These are phyloP conservation scores for Colletotrichum horii DNA, from an alignment of 2,329 filamentous ascomycete genomes.

Conservation along the genomic window DNA sequence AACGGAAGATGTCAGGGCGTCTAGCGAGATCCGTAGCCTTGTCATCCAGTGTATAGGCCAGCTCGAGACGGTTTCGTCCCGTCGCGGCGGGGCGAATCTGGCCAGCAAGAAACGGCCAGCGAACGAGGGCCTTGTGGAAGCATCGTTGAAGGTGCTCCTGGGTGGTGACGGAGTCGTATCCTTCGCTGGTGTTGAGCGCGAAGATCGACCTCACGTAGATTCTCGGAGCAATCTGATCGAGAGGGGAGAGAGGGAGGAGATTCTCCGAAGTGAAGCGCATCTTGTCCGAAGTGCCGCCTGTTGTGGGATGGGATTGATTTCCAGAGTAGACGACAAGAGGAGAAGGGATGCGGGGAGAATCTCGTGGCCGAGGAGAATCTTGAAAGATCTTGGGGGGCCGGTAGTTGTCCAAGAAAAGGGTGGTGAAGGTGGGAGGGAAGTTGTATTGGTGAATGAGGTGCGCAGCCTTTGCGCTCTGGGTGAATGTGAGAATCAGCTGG, in stretches of 20 bases:
- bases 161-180: background rate
- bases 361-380: background rate
- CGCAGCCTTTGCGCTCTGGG: background rate
- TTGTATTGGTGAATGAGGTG: background rate
- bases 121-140: background rate
- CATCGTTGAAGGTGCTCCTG: background rate
- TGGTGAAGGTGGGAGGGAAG: background rate
- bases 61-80: background rate
- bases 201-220: conserved; percentile 12
- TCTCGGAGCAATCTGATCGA: conserved; percentile 16
- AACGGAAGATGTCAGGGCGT: background rate
- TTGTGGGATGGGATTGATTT: rapidly evolving
- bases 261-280: background rate
- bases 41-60: background rate
- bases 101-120: conserved; percentile 12
- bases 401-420: background rate
- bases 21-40: background rate
- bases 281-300: rapidly evolving
- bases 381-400: background rate
- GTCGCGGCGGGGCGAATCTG: background rate
- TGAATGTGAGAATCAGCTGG: background rate
- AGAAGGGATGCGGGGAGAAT: background rate
- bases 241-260: background rate
- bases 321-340: background rate
- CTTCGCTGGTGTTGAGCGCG: background rate